Percentiles rank a stretch among this genome's conserved stretches.
These are phyloP conservation scores for Beauveria pseudobassiana DNA, from an alignment of 2,329 filamentous ascomycete species.

Conservation along the genomic window DNA sequence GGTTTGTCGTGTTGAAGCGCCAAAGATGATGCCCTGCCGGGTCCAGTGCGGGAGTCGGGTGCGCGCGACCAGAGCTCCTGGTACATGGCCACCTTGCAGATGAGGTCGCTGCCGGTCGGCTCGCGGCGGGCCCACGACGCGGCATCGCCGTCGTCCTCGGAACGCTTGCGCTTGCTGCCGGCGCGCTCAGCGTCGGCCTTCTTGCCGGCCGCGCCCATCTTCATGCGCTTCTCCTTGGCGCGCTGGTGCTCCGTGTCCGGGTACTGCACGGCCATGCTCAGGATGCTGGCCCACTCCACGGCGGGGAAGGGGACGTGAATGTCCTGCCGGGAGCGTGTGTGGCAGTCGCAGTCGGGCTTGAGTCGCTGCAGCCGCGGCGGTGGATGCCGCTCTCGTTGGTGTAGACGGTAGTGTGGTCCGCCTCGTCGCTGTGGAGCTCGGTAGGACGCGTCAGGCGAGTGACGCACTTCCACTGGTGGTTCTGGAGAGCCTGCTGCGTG, in stretches of 20 bases:
- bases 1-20: slow-evolving; percentile 50
- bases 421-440: slow-evolving; percentile 42
- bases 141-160: slow-evolving; percentile 33
- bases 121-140: slow-evolving; percentile 32
- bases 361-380: slow-evolving; percentile 42
- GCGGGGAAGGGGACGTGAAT: slow-evolving; percentile 52
- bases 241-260: slow-evolving; percentile 35
- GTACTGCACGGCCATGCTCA: slow-evolving; percentile 49
- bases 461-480: slow-evolving; percentile 53
- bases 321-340: slow-evolving; percentile 37
- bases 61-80: slow-evolving; percentile 56
- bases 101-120: slow-evolving; percentile 45
- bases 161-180: slow-evolving; percentile 32
- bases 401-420: slow-evolving; percentile 34
- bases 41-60: slow-evolving; percentile 42
- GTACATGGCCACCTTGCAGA: slow-evolving; percentile 57
- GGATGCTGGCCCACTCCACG: slow-evolving; percentile 49
- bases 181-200: slow-evolving; percentile 24
- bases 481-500: slow-evolving; percentile 44
- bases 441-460: slow-evolving; percentile 50
- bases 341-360: slow-evolving; percentile 43
- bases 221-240: slow-evolving; percentile 30
- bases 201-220: slow-evolving; percentile 26
- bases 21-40: slow-evolving; percentile 53
- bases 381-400: slow-evolving; percentile 46